Evolutionary conservation across 352 stramenopile genomes (phyloP).

Genomic region (Pythium inflatum): DNA sequence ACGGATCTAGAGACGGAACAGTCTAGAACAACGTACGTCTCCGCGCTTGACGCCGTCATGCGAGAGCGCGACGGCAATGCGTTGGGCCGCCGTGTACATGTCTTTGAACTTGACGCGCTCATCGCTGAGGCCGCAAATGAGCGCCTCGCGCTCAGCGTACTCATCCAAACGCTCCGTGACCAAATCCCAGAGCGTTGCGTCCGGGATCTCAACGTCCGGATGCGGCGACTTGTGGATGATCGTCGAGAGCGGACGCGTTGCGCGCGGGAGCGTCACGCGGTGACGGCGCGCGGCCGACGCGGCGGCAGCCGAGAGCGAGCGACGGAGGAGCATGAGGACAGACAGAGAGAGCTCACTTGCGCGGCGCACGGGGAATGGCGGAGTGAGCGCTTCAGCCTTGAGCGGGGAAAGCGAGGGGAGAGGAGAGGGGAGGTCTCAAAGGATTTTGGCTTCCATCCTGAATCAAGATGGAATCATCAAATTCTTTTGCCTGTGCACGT

Average conservation of each 20-base stretch:
- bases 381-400: no score
- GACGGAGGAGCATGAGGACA: conserved; percentile 8
- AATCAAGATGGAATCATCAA: no score
- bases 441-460: neutral
- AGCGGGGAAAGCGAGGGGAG: neutral
- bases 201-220: conserved; percentile 48
- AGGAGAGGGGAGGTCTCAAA: neutral
- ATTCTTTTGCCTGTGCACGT: no score
- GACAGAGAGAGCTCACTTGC: neutral
- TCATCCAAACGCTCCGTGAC: conserved; percentile 41
- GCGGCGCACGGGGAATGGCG: conserved; percentile 1
- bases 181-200: conserved; percentile 61
- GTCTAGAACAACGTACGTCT: conserved; percentile 58
- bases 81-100: conserved; percentile 41
- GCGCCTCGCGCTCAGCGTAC: conserved; percentile 50
- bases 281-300: neutral
- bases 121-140: conserved; percentile 64
- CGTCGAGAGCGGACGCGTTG: conserved; percentile 42
- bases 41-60: conserved; percentile 54
- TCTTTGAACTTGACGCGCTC: conserved; percentile 55
- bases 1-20: no score
- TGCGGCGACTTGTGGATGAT: conserved; percentile 68
- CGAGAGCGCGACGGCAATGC: conserved; percentile 51
- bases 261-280: neutral
- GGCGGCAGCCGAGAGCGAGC: conserved; percentile 17